A percentile compares a stretch with the other conserved stretches of the same genome.
Conservation (phyloP, 768 basidiomycete genomes). For the Tulasnella sp. region DNA sequence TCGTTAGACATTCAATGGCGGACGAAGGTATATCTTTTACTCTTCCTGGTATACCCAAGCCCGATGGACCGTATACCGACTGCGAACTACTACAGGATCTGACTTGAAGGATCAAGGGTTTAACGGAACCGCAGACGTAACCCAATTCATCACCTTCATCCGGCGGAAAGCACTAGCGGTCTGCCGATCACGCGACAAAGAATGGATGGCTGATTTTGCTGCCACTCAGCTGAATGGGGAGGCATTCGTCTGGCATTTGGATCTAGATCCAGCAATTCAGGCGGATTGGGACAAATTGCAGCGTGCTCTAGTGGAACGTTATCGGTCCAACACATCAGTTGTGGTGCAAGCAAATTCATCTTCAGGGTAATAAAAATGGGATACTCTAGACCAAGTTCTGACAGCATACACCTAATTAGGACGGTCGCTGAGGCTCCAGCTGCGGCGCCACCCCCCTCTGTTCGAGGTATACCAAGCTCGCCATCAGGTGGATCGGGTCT, state of each 20-base stretch:
- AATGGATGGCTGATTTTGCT: constrained; percentile 1
- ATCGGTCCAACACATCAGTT: background rate
- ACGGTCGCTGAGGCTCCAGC: background rate
- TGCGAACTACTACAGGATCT: background rate
- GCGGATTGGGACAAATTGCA: background rate
- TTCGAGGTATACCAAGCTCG: background rate
- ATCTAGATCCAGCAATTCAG: background rate
- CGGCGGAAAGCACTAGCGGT: background rate
- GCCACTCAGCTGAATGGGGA: background rate
- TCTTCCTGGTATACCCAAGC: too few relatives aligned
- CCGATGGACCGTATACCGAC: too few relatives aligned
- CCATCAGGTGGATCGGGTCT: background rate
- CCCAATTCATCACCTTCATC: constrained; percentile 11
- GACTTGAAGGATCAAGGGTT: background rate
- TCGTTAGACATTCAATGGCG: background rate
- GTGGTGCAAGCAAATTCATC: background rate
- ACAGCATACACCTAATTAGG: background rate
- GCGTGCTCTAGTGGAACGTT: background rate
- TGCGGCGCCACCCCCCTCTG: background rate
- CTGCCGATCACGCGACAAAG: background rate
- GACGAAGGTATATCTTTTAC: background rate
- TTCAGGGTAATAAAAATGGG: background rate
- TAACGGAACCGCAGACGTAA: background rate
- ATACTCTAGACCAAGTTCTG: background rate
- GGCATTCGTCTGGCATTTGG: background rate